Percentiles rank a stretch among this genome's conserved stretches.
These are phyloP conservation scores for Pseudonitzschia delicatissima DNA, from an alignment of 108 stramenopile genomes.

Conservation along the genomic window DNA sequence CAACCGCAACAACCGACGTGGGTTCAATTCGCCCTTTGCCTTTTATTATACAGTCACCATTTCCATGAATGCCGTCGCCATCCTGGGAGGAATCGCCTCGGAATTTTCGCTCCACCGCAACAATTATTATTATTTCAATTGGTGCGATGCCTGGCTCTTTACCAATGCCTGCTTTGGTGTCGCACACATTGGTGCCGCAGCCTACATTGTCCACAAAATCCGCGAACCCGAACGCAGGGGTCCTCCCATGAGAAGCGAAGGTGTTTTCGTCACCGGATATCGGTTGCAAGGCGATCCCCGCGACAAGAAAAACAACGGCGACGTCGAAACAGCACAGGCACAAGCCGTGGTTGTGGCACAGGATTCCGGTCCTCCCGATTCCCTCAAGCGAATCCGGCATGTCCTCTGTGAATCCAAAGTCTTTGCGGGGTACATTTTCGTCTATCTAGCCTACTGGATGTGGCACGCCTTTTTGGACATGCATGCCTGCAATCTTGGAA, in stretches of 20 bases:
- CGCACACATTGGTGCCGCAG: constrained; percentile 11
- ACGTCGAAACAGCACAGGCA: neutral
- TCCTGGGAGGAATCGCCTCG: constrained; percentile 1
- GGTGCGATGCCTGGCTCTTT: constrained; percentile 17
- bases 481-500: constrained; percentile 14
- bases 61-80: constrained; percentile 9
- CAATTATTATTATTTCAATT: neutral
- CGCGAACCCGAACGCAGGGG: constrained; percentile 3
- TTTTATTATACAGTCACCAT: constrained; percentile 13
- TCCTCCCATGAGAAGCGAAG: neutral
- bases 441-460: constrained; percentile 11
- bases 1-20: neutral
- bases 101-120: constrained; percentile 14
- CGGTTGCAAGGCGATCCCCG: neutral
- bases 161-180: constrained; percentile 18
- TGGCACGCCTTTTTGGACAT: constrained; percentile 18
- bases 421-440: constrained; percentile 16
- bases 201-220: constrained; percentile 19
- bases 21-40: constrained; percentile 16
- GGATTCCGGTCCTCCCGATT: neutral
- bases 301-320: neutral
- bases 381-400: constrained; percentile 4
- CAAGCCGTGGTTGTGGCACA: constrained; percentile 2
- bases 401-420: constrained; percentile 5
- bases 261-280: neutral